Base-by-base conservation (phyloP, 352 stramenopile species). In the Saprolegnia diclina region DNA sequence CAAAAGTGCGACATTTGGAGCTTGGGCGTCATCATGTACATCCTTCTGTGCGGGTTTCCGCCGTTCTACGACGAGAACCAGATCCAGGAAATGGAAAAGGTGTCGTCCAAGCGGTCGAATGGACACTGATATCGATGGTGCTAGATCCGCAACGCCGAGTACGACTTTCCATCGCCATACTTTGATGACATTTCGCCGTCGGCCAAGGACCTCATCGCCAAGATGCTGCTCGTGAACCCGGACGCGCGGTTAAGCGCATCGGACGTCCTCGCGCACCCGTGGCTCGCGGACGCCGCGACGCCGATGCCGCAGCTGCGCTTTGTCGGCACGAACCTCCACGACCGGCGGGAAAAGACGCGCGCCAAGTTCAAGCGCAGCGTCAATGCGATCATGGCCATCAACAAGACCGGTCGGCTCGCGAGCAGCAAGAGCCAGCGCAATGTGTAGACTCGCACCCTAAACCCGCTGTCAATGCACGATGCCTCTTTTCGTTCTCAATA, bases 1-100 rank as follows among this genome's bases (percentile, higher is more conserved):
- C 96, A 86, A 72, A 96, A 98, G 78, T 94, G 92, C 52, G 95
- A 98, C 79, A 96, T 98, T 74, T 99, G 95, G 94, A 96, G 82
- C 74, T 79, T 99, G 16, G 85, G 85, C 0, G 85, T 93, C 42
- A 91, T 94, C 72, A 80, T 80, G 38, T 93, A 93, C 78, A 98
- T 99, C 74, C 73, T 99, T 50, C 70, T 99, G 14, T 98, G 90
- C 69, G 97, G 97, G 5, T 97, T 96, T 56, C 96, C 96, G 22
- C 97, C 97, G 0, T 99, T 99, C 77, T 98, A 99, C 79, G 87
- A 97, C 63, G 92, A 97, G 65, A 90, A 94, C 73, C 83, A 90
- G 67, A 80, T 90, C 21, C 81, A 89, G 65, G 83, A 91, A 61
- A 91, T 93, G 82, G 79, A 81, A 26, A 93, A 91, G 70, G 81